Conservation (phyloP, 2,329 filamentous ascomycete species). For the Pseudocercospora crystallina region DNA sequence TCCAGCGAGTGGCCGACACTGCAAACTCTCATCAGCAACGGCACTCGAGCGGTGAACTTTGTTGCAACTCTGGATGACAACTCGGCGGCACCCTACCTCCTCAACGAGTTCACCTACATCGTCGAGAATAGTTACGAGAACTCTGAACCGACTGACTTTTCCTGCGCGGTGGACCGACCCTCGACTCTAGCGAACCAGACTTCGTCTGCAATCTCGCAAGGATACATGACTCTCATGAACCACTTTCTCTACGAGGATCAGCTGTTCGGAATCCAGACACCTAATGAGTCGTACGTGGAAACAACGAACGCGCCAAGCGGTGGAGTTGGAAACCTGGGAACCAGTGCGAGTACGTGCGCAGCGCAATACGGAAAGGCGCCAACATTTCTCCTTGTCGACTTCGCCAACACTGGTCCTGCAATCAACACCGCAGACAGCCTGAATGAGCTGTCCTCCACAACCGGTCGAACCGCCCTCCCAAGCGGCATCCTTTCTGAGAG, state of each 20-base stretch:
- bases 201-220: conserved; percentile 13
- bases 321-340: conserved; percentile 43
- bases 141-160: conserved; percentile 32
- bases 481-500: conserved; percentile 13
- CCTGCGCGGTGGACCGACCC: conserved; percentile 20
- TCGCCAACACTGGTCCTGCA: conserved; percentile 46
- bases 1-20: conserved; percentile 78
- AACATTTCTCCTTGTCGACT: conserved; percentile 48
- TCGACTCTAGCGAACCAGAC: conserved; percentile 19
- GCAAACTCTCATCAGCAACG: conserved; percentile 66
- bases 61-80: conserved; percentile 81
- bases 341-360: conserved; percentile 42
- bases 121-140: conserved; percentile 48
- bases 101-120: conserved; percentile 48
- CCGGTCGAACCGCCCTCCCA: conserved; percentile 13
- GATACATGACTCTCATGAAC: conserved; percentile 49
- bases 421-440: conserved; percentile 41
- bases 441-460: conserved; percentile 35
- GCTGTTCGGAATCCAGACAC: conserved; percentile 42
- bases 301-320: conserved; percentile 47
- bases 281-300: conserved; percentile 40
- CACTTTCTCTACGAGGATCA: conserved; percentile 49
- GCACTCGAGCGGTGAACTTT: conserved; percentile 56
- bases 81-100: conserved; percentile 70
- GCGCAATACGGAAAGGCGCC: conserved; percentile 41